Conservation (phyloP, 2,329 filamentous ascomycete genomes). For the Neocucurbitaria cava region DNA sequence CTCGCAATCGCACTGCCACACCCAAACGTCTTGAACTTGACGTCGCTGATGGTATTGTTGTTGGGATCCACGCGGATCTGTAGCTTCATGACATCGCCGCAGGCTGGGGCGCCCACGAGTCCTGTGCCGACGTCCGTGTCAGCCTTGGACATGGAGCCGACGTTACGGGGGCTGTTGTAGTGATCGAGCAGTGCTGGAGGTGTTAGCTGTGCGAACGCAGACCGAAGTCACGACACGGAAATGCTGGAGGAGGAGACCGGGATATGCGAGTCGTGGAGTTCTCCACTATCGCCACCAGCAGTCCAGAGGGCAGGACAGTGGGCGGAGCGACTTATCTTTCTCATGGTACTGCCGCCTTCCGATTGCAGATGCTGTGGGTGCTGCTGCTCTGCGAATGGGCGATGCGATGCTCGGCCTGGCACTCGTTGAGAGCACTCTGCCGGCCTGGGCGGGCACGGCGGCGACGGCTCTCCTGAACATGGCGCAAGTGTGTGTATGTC, state of each 20-base stretch:
- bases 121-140: constrained; percentile 87
- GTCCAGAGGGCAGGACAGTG: constrained; percentile 5
- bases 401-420: constrained; percentile 58
- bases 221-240: neutral
- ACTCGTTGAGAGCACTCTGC: constrained; percentile 57
- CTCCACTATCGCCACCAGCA: constrained; percentile 18
- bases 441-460: constrained; percentile 60
- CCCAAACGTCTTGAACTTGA: constrained; percentile 98
- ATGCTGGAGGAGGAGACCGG: constrained; percentile 7
- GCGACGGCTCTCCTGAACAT: constrained; percentile 67
- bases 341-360: constrained; percentile 66
- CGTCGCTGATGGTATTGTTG: constrained; percentile 87
- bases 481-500: constrained; percentile 32
- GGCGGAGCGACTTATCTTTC: constrained; percentile 62
- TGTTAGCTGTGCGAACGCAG: constrained; percentile 48
- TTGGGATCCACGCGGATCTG: constrained; percentile 91
- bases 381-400: constrained; percentile 53
- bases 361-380: constrained; percentile 49
- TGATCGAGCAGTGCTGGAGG: constrained; percentile 71
- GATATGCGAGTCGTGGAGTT: constrained; percentile 3
- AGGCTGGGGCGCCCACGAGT: constrained; percentile 88
- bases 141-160: constrained; percentile 79
- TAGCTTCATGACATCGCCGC: constrained; percentile 92
- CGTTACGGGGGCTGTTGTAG: constrained; percentile 80
- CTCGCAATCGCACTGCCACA: constrained; percentile 95